Percentiles rank a stretch among this genome's conserved stretches.
phyloP scores from a whole-genome alignment of 139 green algal species.

The Diplosphaera chodatii region DNA sequence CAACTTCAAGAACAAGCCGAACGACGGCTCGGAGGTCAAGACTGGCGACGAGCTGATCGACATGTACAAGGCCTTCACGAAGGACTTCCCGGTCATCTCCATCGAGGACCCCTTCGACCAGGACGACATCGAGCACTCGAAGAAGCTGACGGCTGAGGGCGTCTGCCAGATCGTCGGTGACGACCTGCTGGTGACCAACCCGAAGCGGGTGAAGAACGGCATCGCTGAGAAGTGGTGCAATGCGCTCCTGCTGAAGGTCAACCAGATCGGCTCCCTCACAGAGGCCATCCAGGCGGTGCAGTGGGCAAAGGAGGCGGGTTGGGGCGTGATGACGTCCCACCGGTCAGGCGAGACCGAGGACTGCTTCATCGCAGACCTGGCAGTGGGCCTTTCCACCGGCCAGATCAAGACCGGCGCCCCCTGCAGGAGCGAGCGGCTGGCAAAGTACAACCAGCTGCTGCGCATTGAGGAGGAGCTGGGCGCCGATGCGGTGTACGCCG shows the following conservation, averaged over 20 bases:
- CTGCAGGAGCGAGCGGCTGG: constrained; percentile 88
- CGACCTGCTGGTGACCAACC: constrained; percentile 98
- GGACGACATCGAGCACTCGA: constrained; percentile 90
- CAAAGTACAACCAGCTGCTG: constrained; percentile 99
- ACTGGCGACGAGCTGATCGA: constrained; percentile 78
- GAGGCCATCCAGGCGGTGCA: constrained; percentile 96
- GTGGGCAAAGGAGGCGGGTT: constrained; percentile 90
- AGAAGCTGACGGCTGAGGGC: constrained; percentile 59
- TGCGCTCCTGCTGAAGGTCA: constrained; percentile 96
- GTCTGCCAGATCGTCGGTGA: constrained; percentile 94
- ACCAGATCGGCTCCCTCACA: constrained; percentile 95
- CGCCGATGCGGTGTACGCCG: constrained; percentile 67
- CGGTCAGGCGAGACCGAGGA: constrained; percentile 94
- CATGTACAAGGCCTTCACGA: constrained; percentile 83
- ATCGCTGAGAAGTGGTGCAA: constrained; percentile 95
- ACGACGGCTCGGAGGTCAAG: constrained; percentile 81
- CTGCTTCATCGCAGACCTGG: constrained; percentile 96
- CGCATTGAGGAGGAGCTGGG: constrained; percentile 95
- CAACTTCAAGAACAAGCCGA: constrained; percentile 92
- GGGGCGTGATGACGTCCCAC: constrained; percentile 96
- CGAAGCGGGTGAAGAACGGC: constrained; percentile 76
- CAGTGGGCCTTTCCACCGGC: constrained; percentile 92
- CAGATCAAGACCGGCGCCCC: constrained; percentile 99
- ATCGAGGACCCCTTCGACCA: constrained; percentile 99
- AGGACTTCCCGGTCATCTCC: constrained; percentile 89